Percentiles rank a stretch among this genome's conserved stretches.
Conservation (phyloP, 495 filamentous ascomycete genomes). For the Hyaloscypha finlandica region DNA sequence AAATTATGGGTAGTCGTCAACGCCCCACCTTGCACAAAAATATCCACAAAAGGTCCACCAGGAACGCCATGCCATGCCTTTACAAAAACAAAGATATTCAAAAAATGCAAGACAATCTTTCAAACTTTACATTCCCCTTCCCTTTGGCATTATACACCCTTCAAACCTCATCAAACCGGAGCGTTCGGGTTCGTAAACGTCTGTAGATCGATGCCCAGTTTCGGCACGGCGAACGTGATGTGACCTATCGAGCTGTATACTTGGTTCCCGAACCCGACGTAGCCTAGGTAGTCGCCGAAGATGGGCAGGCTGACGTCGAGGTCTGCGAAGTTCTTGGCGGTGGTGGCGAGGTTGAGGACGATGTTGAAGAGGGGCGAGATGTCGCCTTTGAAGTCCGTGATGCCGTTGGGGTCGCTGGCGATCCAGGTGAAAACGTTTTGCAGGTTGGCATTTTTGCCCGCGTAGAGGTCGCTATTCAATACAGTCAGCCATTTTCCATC, state of each 20-base stretch:
- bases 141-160: neutral
- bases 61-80: too few species aligned
- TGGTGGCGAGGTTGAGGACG: neutral
- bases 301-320: conserved; percentile 32
- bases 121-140: too few species aligned
- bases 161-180: neutral
- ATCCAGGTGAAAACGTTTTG: conserved; percentile 44
- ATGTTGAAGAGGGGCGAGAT: conserved; percentile 39
- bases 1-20: too few species aligned
- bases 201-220: neutral
- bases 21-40: too few species aligned
- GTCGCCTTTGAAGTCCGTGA: conserved; percentile 38
- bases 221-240: conserved; percentile 41
- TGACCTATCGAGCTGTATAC: conserved; percentile 33
- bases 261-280: conserved; percentile 43
- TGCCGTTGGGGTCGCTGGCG: conserved; percentile 16
- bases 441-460: conserved; percentile 28
- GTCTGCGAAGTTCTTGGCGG: conserved; percentile 31
- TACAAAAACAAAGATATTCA: too few species aligned
- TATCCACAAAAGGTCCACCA: too few species aligned
- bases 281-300: conserved; percentile 38
- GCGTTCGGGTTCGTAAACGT: neutral
- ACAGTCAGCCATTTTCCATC: conserved; percentile 2
- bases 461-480: conserved; percentile 36
- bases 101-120: too few species aligned